Evolutionary conservation across 2,329 filamentous ascomycete genomes (phyloP), one percentile per base, ranked within the genome.

Genomic region (Ceratocystis variospora): DNA sequence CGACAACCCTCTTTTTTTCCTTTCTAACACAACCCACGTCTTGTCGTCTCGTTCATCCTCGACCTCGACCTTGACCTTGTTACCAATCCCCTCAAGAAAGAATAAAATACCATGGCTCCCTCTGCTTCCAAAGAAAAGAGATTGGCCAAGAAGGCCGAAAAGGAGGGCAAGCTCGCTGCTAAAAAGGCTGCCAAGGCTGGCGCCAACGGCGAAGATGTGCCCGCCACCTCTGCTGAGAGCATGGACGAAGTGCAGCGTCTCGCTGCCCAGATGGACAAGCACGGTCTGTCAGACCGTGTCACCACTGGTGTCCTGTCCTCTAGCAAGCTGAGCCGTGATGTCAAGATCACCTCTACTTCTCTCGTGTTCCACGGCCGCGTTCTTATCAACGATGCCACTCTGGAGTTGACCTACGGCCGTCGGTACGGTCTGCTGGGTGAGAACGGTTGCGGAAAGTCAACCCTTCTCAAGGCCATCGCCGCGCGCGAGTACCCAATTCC

Each of bases 401-500:
- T 99, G 76, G 95, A 99, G 78, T 83, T 99, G 73, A 93, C 89
- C 76, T 94, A 90, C 76, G 91, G 89, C 71, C 89, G 92, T 73
- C 86, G 94, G 73, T 99, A 99, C 76, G 94, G 94, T 76, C 82
- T 99, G 67, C 81, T 99, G 70, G 94, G 94, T 74, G 94, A 99
- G 84, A 99, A 99, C 87, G 94, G 94, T 71, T 99, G 94, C 78
- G 94, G 94, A 77, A 99, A 99, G 83, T 95, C 89, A 70, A 99
- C 94, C n/a, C 79, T 99, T 44, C 84, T 99, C 75, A 97, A 96
- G 81, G 85, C 94, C 71, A 96, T 99, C 75, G 87, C 88, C 72
- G 87, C 86, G 74, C 89, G 94, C 79, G 95, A 99, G 78, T 99
- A 86, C 76, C 95, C 94, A 70, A 89, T 99, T 74, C 95, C 94